Conservation (phyloP, 192 early-diverging fungal species). For the Umbelopsis ramanniana region DNA sequence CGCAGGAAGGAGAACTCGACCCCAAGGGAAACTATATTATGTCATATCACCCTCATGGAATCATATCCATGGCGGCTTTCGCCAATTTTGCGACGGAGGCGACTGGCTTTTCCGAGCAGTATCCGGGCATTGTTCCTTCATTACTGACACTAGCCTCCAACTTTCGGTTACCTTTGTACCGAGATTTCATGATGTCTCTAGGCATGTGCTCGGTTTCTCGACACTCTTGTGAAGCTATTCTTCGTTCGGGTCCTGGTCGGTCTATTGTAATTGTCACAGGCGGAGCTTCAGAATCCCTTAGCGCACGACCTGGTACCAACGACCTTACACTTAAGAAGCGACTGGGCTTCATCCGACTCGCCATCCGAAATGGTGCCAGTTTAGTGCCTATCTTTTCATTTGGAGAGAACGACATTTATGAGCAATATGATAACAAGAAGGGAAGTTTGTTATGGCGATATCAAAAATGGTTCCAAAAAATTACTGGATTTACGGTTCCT, state of each 20-base stretch:
- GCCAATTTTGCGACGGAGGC: constrained; percentile 86
- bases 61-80: constrained; percentile 84
- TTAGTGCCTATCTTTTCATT: constrained; percentile 92
- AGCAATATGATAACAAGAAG: constrained; percentile 71
- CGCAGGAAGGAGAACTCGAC: constrained; percentile 80
- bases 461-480: constrained; percentile 73
- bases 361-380: constrained; percentile 72
- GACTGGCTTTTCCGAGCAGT: constrained; percentile 67
- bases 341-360: constrained; percentile 90
- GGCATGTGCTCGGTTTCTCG: constrained; percentile 80
- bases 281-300: constrained; percentile 84
- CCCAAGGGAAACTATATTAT: constrained; percentile 87
- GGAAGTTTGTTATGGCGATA: constrained; percentile 69
- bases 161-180: constrained; percentile 86
- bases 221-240: constrained; percentile 75
- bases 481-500: constrained; percentile 74
- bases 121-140: constrained; percentile 80
- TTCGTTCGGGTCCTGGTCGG: constrained; percentile 68
- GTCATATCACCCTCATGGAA: constrained; percentile 92
- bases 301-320: constrained; percentile 63
- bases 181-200: constrained; percentile 80
- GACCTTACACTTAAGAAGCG: constrained; percentile 81
- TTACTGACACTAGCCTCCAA: constrained; percentile 84
- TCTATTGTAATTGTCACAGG: constrained; percentile 88
- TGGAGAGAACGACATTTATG: constrained; percentile 93